These are phyloP conservation scores for Fagus crenata DNA, from an alignment of 306 rosid species.

Conservation along the genomic window DNA sequence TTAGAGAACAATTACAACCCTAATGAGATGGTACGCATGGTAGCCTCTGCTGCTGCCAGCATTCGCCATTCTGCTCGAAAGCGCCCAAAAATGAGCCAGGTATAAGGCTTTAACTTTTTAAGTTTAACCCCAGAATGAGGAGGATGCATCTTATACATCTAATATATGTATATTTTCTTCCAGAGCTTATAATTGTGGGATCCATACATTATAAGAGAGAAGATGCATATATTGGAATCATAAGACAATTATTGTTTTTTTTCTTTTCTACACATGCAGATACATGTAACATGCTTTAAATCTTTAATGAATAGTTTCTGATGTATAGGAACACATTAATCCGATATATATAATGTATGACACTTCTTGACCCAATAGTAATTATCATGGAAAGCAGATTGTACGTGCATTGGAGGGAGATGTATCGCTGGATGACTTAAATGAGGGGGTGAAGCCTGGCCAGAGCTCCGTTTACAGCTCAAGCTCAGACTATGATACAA, in stretches of 20 bases:
- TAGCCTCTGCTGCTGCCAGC: constrained; percentile 78
- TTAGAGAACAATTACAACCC: constrained; percentile 54
- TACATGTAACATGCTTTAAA: neutral
- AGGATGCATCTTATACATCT: too few relatives aligned
- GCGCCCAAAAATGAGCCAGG: constrained; percentile 94
- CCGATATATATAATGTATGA: too few relatives aligned
- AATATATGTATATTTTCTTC: too few relatives aligned
- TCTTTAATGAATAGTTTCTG: neutral
- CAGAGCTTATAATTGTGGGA: too few relatives aligned
- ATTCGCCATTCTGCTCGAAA: constrained; percentile 79
- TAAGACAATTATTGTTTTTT: too few relatives aligned
- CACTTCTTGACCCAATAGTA: neutral
- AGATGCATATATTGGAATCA: too few relatives aligned
- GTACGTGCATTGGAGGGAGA: constrained; percentile 78
- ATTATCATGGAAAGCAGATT: constrained; percentile 42
- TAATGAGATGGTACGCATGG: constrained; percentile 69
- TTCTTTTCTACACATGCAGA: too few relatives aligned
- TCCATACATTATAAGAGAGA: too few relatives aligned
- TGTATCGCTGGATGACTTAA: constrained; percentile 66
- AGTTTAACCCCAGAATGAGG: too few relatives aligned
- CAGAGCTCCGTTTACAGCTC: constrained; percentile 17
- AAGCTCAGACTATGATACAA: constrained; percentile 57
- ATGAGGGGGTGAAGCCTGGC: constrained; percentile 45
- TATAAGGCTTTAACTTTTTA: neutral
- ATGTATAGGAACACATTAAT: too few relatives aligned